Conservation (phyloP, 495 filamentous ascomycete species). For the Mytilinidion resinicola region DNA sequence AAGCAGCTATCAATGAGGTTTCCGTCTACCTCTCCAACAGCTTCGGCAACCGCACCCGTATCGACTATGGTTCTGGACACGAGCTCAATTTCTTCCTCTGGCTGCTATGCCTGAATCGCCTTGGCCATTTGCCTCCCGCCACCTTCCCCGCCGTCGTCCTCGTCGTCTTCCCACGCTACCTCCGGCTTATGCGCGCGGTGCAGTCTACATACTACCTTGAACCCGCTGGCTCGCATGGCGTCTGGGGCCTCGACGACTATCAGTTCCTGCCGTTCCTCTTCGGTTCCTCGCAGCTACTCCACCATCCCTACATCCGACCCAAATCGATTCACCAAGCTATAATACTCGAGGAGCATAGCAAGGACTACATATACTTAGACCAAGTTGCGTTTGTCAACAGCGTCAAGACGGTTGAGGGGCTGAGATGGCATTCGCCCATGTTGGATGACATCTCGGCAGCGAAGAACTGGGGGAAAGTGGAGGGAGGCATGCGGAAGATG, state of each 20-base stretch:
- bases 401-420: conserved; percentile 90
- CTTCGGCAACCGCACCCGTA: conserved; percentile 78
- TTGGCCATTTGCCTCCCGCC: conserved; percentile 53
- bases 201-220: conserved; percentile 93
- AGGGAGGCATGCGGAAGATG: conserved; percentile 93
- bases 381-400: conserved; percentile 92
- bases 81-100: conserved; percentile 95
- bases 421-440: conserved; percentile 98
- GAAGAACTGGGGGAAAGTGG: conserved; percentile 86
- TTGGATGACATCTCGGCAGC: conserved; percentile 94
- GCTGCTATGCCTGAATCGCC: conserved; percentile 81
- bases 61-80: conserved; percentile 96
- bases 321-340: conserved; percentile 78
- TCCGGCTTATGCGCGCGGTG: conserved; percentile 70
- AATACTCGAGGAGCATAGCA: conserved; percentile 75
- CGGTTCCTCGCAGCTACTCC: conserved; percentile 80
- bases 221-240: conserved; percentile 69
- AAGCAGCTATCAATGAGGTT: conserved; percentile 59
- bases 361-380: conserved; percentile 80
- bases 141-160: conserved; percentile 72
- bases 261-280: conserved; percentile 96
- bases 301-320: conserved; percentile 83
- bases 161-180: conserved; percentile 71
- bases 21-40: conserved; percentile 75
- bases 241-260: conserved; percentile 98